These are phyloP conservation scores for Boletus hoseneyae DNA, from an alignment of 1,284 basidiomycete genomes.

Conservation along the genomic window DNA sequence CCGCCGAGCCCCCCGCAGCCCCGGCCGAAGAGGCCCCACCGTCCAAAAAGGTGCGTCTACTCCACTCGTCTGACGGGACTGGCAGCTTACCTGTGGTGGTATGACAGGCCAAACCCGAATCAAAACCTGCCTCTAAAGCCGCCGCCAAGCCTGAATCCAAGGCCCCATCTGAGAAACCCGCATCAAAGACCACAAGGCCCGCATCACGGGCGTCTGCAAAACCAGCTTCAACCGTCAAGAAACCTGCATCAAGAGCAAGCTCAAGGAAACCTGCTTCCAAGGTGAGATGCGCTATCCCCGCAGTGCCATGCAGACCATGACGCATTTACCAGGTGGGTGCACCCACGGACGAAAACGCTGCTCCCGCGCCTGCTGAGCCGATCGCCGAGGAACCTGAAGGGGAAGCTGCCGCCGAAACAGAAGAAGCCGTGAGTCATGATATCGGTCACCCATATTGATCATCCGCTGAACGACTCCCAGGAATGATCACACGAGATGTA, in stretches of 20 bases:
- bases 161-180: slow-evolving; percentile 32
- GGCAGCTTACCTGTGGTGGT: not conserved
- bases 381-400: slow-evolving; percentile 55
- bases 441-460: not conserved
- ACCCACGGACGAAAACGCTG: slow-evolving; percentile 34
- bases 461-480: slow-evolving; percentile 10
- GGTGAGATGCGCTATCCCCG: slow-evolving; percentile 25
- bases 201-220: slow-evolving; percentile 35
- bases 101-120: slow-evolving; percentile 27
- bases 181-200: slow-evolving; percentile 33
- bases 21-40: slow-evolving; percentile 40
- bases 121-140: slow-evolving; percentile 25
- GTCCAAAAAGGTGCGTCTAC: slow-evolving; percentile 47
- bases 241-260: slow-evolving; percentile 43
- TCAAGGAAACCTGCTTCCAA: slow-evolving; percentile 42
- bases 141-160: slow-evolving; percentile 29
- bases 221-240: slow-evolving; percentile 39
- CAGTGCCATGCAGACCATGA: not conserved
- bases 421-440: slow-evolving; percentile 24
- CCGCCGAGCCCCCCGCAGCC: slow-evolving; percentile 39
- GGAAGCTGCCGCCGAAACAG: slow-evolving; percentile 43
- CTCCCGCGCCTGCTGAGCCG: slow-evolving; percentile 37
- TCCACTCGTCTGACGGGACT: not conserved
- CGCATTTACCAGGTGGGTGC: slow-evolving; percentile 37
- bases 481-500: slow-evolving; percentile 20